Conservation (phyloP, 495 filamentous ascomycete species). For the Sordaria brevicollis region DNA sequence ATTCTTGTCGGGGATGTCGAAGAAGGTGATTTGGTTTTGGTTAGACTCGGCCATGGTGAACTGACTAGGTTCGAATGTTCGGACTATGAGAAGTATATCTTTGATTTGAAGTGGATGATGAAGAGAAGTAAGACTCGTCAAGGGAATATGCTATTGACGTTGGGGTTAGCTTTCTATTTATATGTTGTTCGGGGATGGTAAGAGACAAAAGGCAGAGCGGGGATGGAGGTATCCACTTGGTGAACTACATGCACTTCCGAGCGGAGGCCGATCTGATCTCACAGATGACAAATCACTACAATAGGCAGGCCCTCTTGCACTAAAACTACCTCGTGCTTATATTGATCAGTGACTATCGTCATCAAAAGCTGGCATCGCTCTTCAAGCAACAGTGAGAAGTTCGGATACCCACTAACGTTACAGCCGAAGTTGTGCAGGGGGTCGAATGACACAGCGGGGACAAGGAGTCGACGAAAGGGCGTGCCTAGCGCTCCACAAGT, state of each 20-base stretch:
- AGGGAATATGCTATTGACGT: neutral
- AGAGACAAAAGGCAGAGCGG: too few species aligned
- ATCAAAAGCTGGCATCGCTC: neutral
- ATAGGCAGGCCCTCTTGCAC: neutral
- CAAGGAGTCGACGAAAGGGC: neutral
- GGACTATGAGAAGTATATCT: neutral
- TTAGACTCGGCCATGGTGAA: neutral
- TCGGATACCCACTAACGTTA: too few species aligned
- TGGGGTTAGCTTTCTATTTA: neutral
- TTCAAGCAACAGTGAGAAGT: neutral
- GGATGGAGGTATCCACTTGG: neutral
- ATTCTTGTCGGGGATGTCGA: constrained; percentile 44
- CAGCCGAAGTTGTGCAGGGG: neutral
- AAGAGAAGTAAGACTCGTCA: neutral
- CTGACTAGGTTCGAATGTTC: neutral
- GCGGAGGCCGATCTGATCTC: neutral
- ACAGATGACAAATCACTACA: neutral
- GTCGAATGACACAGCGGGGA: neutral
- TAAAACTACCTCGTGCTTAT: neutral
- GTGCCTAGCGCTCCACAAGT: neutral
- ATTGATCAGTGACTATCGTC: neutral
- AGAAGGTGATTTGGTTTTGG: constrained; percentile 31
- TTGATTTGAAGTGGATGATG: neutral
- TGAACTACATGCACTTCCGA: neutral
- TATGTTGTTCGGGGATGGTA: neutral